A percentile compares a stretch with the other conserved stretches of the same genome.
These are phyloP conservation scores for Chamaenerion angustifolium DNA, from an alignment of 345 rosid genomes.

Conservation along the genomic window DNA sequence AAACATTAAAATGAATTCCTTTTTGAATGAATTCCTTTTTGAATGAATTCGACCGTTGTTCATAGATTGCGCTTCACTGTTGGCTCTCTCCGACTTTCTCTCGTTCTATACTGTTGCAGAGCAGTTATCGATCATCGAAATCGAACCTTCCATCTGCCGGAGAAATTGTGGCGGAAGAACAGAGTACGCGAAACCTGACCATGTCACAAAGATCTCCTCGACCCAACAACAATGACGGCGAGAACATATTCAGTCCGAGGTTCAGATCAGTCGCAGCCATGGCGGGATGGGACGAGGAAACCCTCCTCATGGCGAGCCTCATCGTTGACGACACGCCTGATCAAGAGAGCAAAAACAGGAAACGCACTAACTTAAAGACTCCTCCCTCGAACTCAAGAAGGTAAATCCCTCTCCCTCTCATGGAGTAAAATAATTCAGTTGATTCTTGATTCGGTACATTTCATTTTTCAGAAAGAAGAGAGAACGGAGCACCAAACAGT, in stretches of 20 bases:
- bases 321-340: constrained; percentile 88
- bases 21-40: no score
- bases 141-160: neutral
- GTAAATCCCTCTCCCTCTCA: constrained; percentile 16
- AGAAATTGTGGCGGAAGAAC: constrained; percentile 33
- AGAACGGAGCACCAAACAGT: constrained; percentile 31
- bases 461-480: constrained; percentile 37
- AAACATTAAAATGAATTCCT: no score
- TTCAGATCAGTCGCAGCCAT: constrained; percentile 78
- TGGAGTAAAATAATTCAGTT: neutral
- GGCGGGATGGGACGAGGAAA: constrained; percentile 98
- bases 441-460: constrained; percentile 1
- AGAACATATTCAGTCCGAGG: constrained; percentile 55
- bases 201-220: constrained; percentile 11
- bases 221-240: constrained; percentile 13
- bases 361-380: constrained; percentile 51
- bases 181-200: constrained; percentile 16
- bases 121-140: no score
- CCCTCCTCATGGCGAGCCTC: constrained; percentile 56
- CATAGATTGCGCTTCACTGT: no score
- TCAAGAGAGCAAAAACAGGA: constrained; percentile 38
- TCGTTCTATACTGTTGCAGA: constrained; percentile 1
- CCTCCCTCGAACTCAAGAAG: constrained; percentile 63
- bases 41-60: no score
- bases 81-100: neutral